A percentile compares a stretch with the other conserved stretches of the same genome.
phyloP scores from a whole-genome alignment of 2,329 filamentous ascomycete genomes.

The Alternaria gansuensis region DNA sequence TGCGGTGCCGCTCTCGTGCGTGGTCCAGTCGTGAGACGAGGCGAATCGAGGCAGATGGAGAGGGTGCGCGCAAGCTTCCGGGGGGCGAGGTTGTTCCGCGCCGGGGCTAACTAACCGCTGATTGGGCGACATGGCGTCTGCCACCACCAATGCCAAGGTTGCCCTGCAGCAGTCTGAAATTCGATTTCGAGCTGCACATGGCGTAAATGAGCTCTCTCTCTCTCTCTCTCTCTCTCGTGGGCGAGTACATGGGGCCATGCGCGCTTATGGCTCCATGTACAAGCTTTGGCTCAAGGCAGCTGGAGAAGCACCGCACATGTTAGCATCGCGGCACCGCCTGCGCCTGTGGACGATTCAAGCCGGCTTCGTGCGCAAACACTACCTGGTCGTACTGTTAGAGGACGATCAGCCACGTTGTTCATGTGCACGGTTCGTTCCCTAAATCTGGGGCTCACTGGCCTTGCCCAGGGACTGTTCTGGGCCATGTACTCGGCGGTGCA shows the following conservation, averaged over 20 bases:
- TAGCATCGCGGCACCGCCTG: background rate
- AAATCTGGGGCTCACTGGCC: slow-evolving; percentile 9
- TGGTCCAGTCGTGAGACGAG: slow-evolving; percentile 12
- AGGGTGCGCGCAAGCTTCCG: slow-evolving; percentile 7
- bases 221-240: background rate
- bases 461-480: slow-evolving; percentile 13
- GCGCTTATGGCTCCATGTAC: slow-evolving; percentile 1
- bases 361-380: slow-evolving; percentile 3
- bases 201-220: background rate
- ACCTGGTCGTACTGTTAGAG: slow-evolving; percentile 2
- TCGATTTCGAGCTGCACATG: slow-evolving; percentile 10
- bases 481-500: slow-evolving; percentile 1
- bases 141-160: background rate
- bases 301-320: background rate
- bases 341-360: background rate
- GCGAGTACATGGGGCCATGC: slow-evolving; percentile 2
- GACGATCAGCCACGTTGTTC: slow-evolving; percentile 20
- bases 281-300: background rate
- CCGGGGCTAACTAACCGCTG: background rate
- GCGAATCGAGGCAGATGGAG: slow-evolving; percentile 3
- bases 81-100: slow-evolving; percentile 6
- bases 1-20: slow-evolving; percentile 16
- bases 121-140: slow-evolving; percentile 1
- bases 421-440: slow-evolving; percentile 13
- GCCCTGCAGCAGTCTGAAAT: slow-evolving; percentile 14